Percentiles rank a stretch among this genome's conserved stretches.
Evolutionary conservation across 768 basidiomycete genomes (phyloP).

Genomic region (Auricularia auricula-judae): DNA sequence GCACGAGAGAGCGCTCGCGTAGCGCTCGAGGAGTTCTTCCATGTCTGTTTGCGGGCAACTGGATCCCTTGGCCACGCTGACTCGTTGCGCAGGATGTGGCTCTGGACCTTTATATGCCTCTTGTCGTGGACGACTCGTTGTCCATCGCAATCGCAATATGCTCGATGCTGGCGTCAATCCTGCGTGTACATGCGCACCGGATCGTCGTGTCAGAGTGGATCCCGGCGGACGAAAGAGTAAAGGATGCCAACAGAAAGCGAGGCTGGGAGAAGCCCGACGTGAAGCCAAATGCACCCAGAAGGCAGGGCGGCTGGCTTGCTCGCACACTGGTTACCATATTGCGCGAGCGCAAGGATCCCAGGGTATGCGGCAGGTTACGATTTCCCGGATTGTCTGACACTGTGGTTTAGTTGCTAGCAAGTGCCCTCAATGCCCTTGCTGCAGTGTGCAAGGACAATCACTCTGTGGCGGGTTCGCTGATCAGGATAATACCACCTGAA

Average conservation of each 20-base stretch:
- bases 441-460: slow-evolving; percentile 55
- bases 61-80: neutral
- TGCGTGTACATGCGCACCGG: slow-evolving; percentile 42
- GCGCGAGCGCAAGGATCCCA: slow-evolving; percentile 35
- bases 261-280: slow-evolving; percentile 63
- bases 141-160: slow-evolving; percentile 41
- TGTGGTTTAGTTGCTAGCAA: slow-evolving; percentile 46
- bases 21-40: slow-evolving; percentile 49
- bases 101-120: slow-evolving; percentile 57
- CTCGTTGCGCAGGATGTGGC: slow-evolving; percentile 34
- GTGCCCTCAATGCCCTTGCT: slow-evolving; percentile 51
- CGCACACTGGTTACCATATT: slow-evolving; percentile 39
- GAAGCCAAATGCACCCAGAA: slow-evolving; percentile 26
- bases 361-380: slow-evolving; percentile 22
- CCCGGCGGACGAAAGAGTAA: slow-evolving; percentile 42
- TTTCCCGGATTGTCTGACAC: neutral
- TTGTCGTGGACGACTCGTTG: slow-evolving; percentile 35
- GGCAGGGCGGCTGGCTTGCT: slow-evolving; percentile 50
- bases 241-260: slow-evolving; percentile 31
- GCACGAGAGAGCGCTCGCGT: slow-evolving; percentile 40
- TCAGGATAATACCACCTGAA: neutral
- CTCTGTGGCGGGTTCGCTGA: slow-evolving; percentile 36
- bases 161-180: slow-evolving; percentile 42
- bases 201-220: slow-evolving; percentile 48
- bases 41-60: slow-evolving; percentile 26